Conservation (phyloP, 1,284 basidiomycete genomes). For the Lentinus polychrous region DNA sequence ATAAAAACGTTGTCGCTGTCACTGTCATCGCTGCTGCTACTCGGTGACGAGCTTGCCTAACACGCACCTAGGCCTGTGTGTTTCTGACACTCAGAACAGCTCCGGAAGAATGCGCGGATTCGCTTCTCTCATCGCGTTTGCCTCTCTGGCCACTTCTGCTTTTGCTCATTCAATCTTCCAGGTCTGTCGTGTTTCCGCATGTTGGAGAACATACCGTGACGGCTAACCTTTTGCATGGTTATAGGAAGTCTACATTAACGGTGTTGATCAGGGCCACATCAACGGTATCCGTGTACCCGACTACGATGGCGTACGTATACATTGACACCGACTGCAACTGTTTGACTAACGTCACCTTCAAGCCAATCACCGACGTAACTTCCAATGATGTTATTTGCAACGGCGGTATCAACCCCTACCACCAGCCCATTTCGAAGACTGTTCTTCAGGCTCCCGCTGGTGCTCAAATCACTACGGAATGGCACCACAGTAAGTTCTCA, state of each 20-base stretch:
- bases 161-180: slow-evolving; percentile 45
- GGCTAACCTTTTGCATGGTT: neutral
- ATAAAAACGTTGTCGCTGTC: neutral
- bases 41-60: neutral
- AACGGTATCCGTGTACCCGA: slow-evolving; percentile 40
- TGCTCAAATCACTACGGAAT: slow-evolving; percentile 43
- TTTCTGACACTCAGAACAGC: neutral
- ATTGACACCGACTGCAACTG: no score
- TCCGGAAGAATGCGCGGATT: slow-evolving; percentile 14
- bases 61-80: neutral
- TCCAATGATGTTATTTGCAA: slow-evolving; percentile 54
- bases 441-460: slow-evolving; percentile 48
- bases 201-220: no score
- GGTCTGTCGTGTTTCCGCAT: slow-evolving; percentile 18
- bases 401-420: slow-evolving; percentile 54
- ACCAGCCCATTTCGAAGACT: slow-evolving; percentile 41
- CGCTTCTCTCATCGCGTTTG: slow-evolving; percentile 21
- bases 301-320: slow-evolving; percentile 41
- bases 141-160: slow-evolving; percentile 22
- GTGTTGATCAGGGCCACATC: slow-evolving; percentile 40
- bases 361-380: slow-evolving; percentile 48
- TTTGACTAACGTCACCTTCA: neutral
- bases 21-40: neutral
- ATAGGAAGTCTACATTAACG: slow-evolving; percentile 38
- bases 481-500: slow-evolving; percentile 37